Base-by-base conservation (phyloP, 345 rosid species). In the Corchorus capsularis region DNA sequence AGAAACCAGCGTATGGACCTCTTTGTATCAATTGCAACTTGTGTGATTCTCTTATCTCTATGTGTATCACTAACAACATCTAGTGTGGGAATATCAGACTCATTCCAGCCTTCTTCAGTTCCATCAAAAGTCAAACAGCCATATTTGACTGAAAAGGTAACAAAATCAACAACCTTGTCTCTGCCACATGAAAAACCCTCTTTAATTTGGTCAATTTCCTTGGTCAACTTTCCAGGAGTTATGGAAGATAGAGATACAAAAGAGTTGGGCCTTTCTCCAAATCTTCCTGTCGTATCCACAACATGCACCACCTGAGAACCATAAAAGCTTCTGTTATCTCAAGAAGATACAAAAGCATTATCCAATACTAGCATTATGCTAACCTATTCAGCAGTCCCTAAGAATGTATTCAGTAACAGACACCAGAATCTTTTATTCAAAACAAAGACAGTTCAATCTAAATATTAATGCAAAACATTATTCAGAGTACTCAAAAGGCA, bases 1-100 rank as follows among this genome's bases (percentile, higher is more conserved):
- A 93, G 97, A 78, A 84, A 77, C 98, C 99, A 93, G n/a, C 99
- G 94, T 2, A 68, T 72, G 6, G 99, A 92, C 57, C 86, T 82
- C 86, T 87, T 89, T 47, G 93, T 82, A 79, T 91, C 90, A 63
- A 96, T 78, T 3, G 83, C 84, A 77, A 96, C 87, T 39, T 68
- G 71, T 22, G 88, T 82, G 35, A 82, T 81, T 78, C 91, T 83
- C 73, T 81, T 81, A 4, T 75, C 83, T 14, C 67, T 85, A 41
- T 45, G 79, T 64, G 74, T 79, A 54, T 93, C 88, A 63, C 81
- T 63, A 77, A 78, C 72, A 39, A 89, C 93, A 50, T 71, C 79
- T 65, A 96, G 47, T 61, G 80, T 69, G 19, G 98, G 97, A 71
- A 96, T 69, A 80, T 93, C 90, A 0, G 83, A 63, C 60, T 85